Conservation (phyloP, 1,284 basidiomycete genomes). For the Jaminaea rosea region DNA sequence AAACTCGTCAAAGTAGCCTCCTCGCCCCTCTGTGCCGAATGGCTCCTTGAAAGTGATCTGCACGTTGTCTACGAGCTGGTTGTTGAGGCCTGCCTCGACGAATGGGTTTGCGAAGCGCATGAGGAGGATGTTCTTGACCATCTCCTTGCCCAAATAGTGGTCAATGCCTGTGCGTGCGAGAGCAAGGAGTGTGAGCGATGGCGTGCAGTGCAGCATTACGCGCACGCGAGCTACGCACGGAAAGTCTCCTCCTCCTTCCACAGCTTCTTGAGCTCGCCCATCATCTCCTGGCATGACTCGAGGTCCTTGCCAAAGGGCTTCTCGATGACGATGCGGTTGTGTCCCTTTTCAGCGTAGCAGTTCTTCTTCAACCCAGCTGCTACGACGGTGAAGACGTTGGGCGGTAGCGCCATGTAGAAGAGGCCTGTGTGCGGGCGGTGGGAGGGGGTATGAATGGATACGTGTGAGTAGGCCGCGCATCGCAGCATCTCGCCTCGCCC, state of each 20-base stretch:
- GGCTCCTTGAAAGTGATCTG: conserved; percentile 49
- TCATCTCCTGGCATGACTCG: conserved; percentile 42
- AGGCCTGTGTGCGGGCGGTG: too few relatives aligned
- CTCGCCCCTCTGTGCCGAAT: conserved; percentile 48
- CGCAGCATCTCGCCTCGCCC: too few relatives aligned
- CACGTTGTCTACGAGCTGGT: conserved; percentile 45
- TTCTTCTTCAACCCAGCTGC: conserved; percentile 39
- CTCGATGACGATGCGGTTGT: conserved; percentile 45
- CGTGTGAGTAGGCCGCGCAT: too few relatives aligned
- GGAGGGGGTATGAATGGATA: too few relatives aligned
- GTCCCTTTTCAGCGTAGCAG: conserved; percentile 35
- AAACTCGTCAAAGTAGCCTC: conserved; percentile 50
- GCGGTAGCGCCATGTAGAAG: conserved; percentile 46
- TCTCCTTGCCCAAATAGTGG: conserved; percentile 47
- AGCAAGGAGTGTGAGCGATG: not conserved
- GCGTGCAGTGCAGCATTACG: too few relatives aligned
- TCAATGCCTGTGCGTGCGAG: conserved; percentile 18
- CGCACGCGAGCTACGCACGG: conserved; percentile 12
- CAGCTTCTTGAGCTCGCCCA: conserved; percentile 39
- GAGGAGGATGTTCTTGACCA: conserved; percentile 46
- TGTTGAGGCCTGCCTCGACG: conserved; percentile 45
- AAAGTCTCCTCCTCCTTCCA: conserved; percentile 47
- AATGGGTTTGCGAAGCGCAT: conserved; percentile 44
- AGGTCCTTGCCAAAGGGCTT: conserved; percentile 46
- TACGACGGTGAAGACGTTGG: conserved; percentile 44